These are phyloP conservation scores for Annulohypoxylon maeteangense DNA, from an alignment of 495 filamentous ascomycete species.

Conservation along the genomic window DNA sequence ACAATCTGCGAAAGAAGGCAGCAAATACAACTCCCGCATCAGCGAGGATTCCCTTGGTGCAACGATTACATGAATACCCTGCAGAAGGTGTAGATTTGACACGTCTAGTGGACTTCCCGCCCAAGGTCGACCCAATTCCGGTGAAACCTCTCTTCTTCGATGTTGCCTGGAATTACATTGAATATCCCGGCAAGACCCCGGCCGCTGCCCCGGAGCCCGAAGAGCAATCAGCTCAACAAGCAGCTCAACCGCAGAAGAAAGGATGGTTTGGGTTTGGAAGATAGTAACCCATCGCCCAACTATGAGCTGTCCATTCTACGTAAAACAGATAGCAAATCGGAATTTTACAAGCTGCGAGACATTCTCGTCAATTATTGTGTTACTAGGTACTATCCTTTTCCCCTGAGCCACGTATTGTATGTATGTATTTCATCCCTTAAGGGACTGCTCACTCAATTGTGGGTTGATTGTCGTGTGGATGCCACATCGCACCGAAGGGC, in stretches of 20 bases:
- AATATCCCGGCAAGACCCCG: constrained; percentile 78
- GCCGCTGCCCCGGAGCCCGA: constrained; percentile 46
- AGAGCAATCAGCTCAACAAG: constrained; percentile 42
- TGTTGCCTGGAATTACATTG: constrained; percentile 97
- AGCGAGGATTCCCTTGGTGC: constrained; percentile 65
- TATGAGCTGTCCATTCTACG: constrained; percentile 8
- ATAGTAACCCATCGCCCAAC: constrained; percentile 50
- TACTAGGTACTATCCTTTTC: constrained; percentile 1
- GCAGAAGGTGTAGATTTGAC: constrained; percentile 71
- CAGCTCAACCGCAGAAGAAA: constrained; percentile 70
- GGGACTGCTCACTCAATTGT: neutral
- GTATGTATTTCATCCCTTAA: constrained; percentile 3
- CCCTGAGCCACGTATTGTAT: neutral
- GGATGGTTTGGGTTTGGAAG: constrained; percentile 94
- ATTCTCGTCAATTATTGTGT: constrained; percentile 14
- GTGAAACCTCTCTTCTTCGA: constrained; percentile 98
- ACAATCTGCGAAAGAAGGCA: constrained; percentile 62
- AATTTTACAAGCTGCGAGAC: constrained; percentile 17
- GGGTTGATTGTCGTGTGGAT: constrained; percentile 6
- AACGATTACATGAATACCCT: constrained; percentile 79
- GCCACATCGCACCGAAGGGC: constrained; percentile 15
- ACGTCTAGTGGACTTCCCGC: constrained; percentile 88
- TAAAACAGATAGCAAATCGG: constrained; percentile 9
- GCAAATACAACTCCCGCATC: constrained; percentile 44
- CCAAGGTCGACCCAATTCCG: constrained; percentile 81